Conservation (phyloP, 176 grass and related monocot genomes). For the Stipa capillata region DNA sequence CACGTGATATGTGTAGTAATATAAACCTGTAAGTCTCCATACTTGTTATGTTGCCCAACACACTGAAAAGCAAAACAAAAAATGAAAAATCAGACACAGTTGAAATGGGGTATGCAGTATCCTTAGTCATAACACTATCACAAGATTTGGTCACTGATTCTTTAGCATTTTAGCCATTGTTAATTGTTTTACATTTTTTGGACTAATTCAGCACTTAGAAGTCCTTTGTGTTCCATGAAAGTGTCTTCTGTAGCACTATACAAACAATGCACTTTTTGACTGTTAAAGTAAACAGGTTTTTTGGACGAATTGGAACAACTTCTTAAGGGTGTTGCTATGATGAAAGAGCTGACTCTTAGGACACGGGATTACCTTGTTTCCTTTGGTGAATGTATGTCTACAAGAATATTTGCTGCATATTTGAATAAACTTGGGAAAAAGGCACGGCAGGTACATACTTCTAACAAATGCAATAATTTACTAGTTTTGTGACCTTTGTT, state of each 20-base stretch:
- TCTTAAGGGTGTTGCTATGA: conserved; percentile 78
- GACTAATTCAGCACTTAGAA: not conserved
- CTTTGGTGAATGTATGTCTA: conserved; percentile 92
- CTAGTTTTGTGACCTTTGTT: not conserved
- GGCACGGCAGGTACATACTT: conserved; percentile 53
- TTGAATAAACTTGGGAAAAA: conserved; percentile 67
- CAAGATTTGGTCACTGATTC: not conserved
- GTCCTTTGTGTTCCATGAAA: not conserved
- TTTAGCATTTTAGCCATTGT: not conserved
- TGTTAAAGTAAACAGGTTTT: conserved; percentile 33
- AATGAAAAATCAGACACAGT: not conserved
- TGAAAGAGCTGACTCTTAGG: conserved; percentile 77
- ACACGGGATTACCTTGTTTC: conserved; percentile 73
- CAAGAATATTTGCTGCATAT: conserved; percentile 82
- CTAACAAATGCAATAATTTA: not conserved
- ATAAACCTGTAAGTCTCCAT: not conserved
- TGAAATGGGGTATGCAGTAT: not conserved
- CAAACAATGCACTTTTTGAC: not conserved
- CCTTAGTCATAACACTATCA: not conserved
- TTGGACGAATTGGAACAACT: conserved; percentile 74
- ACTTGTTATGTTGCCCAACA: not conserved
- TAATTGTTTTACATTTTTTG: not conserved
- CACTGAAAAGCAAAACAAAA: not conserved
- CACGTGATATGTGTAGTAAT: not conserved
- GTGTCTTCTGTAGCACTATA: not conserved